Evolutionary conservation across 495 filamentous ascomycete genomes (phyloP).

Genomic region (Penicillium goetzii): DNA sequence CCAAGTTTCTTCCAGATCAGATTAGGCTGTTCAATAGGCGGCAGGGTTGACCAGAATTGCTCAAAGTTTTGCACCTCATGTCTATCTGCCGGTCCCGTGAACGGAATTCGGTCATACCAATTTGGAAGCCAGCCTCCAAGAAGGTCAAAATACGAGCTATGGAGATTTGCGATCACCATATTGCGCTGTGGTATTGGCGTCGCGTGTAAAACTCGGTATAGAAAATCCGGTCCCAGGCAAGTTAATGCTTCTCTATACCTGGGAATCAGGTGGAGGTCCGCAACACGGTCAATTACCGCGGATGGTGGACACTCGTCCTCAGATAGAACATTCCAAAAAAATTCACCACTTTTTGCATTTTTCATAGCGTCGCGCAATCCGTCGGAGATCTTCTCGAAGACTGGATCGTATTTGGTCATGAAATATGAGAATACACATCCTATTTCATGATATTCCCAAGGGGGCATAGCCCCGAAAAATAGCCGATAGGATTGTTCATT

Average conservation of each 20-base stretch:
- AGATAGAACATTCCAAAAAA: slow-evolving; percentile 16
- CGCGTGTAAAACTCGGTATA: slow-evolving; percentile 18
- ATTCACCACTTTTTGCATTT: not conserved
- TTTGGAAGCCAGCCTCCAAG: slow-evolving; percentile 1
- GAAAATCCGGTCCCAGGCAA: slow-evolving; percentile 14
- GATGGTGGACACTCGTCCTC: slow-evolving; percentile 13
- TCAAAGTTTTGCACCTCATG: slow-evolving; percentile 18
- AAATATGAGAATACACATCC: slow-evolving; percentile 20
- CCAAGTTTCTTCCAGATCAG: slow-evolving; percentile 18
- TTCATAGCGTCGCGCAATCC: slow-evolving; percentile 17
- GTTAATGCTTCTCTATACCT: slow-evolving; percentile 1
- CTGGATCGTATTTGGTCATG: slow-evolving; percentile 3
- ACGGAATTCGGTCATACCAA: slow-evolving; percentile 12
- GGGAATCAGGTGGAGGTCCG: not conserved
- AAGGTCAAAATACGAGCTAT: not conserved
- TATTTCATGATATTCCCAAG: slow-evolving; percentile 29
- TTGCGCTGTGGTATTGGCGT: slow-evolving; percentile 17
- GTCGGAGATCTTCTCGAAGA: slow-evolving; percentile 19
- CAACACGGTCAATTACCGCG: slow-evolving; percentile 13
- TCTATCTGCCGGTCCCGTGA: slow-evolving; percentile 24
- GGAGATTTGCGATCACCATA: slow-evolving; percentile 15
- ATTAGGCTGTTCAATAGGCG: slow-evolving; percentile 24
- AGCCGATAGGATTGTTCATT: slow-evolving; percentile 14
- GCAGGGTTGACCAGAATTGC: slow-evolving; percentile 22
- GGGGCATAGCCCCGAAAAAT: slow-evolving; percentile 24